Evolutionary conservation across 495 filamentous ascomycete genomes (phyloP).

Genomic region (Hyaloscypha bicolor): DNA sequence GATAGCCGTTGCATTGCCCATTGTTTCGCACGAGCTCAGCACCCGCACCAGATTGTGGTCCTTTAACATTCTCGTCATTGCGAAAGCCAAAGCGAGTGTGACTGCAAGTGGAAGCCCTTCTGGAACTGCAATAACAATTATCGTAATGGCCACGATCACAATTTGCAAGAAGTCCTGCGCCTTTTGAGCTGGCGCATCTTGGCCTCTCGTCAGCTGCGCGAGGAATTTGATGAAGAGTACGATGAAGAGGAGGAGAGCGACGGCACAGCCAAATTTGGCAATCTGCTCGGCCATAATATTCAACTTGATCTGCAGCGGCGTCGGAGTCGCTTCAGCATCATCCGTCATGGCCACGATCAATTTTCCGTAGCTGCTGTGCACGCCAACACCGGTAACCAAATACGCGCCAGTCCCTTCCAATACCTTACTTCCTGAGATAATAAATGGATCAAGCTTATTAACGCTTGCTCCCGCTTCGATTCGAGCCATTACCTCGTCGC

Average conservation of each 20-base stretch:
- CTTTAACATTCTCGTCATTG: conserved; percentile 88
- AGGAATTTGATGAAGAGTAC: conserved; percentile 89
- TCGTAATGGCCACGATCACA: conserved; percentile 89
- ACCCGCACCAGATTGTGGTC: conserved; percentile 90
- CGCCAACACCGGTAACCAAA: conserved; percentile 78
- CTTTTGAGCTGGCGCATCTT: conserved; percentile 64
- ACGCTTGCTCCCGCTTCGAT: conserved; percentile 65
- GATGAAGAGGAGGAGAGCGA: conserved; percentile 80
- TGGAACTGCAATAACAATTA: conserved; percentile 91
- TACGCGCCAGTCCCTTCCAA: conserved; percentile 84
- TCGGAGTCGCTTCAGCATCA: conserved; percentile 82
- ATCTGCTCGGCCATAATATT: conserved; percentile 87
- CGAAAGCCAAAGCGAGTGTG: conserved; percentile 90
- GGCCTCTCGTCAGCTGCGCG: conserved; percentile 59
- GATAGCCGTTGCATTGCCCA: conserved; percentile 93
- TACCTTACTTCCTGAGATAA: conserved; percentile 87
- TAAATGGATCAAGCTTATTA: conserved; percentile 89
- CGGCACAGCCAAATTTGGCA: conserved; percentile 80
- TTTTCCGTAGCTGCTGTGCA: conserved; percentile 82
- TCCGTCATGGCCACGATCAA: conserved; percentile 89
- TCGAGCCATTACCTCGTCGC: conserved; percentile 73
- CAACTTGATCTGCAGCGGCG: conserved; percentile 86
- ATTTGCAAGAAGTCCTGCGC: conserved; percentile 86
- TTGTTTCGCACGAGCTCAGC: conserved; percentile 88
- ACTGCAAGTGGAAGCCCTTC: conserved; percentile 95